phyloP scores from a whole-genome alignment of 2,329 filamentous ascomycete species.

The Aspergillus puulaauensis region DNA sequence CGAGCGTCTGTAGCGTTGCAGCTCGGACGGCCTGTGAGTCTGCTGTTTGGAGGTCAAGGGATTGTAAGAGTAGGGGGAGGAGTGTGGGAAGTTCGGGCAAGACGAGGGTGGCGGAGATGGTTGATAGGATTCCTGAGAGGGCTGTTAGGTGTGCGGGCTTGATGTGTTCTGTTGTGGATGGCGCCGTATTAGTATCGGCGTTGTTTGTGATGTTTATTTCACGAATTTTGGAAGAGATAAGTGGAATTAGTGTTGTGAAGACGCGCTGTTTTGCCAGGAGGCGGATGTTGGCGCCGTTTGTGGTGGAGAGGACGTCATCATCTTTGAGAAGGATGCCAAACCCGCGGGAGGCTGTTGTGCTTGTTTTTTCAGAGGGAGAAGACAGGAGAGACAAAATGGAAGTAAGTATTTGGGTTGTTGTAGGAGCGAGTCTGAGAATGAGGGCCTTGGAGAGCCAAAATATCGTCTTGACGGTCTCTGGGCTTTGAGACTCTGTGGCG shows the following conservation, averaged over 20 bases:
- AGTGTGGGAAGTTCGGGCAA: conserved; percentile 59
- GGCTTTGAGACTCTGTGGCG: conserved; percentile 24
- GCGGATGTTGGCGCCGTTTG: conserved; percentile 62
- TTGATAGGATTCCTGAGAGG: conserved; percentile 60
- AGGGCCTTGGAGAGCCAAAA: conserved; percentile 64
- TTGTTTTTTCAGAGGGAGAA: conserved; percentile 47
- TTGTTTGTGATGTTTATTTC: conserved; percentile 37
- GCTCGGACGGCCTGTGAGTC: conserved; percentile 56
- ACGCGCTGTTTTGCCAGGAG: conserved; percentile 64
- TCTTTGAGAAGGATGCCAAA: conserved; percentile 61
- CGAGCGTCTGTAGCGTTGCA: conserved; percentile 60
- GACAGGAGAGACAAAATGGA: conserved; percentile 48
- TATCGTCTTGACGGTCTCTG: conserved; percentile 52
- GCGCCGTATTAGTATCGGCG: conserved; percentile 24
- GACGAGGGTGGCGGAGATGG: conserved; percentile 60
- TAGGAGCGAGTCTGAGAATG: conserved; percentile 52
- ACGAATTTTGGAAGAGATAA: conserved; percentile 55
- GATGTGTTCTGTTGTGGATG: conserved; percentile 25
- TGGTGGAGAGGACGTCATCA: conserved; percentile 60
- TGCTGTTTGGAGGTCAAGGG: conserved; percentile 54
- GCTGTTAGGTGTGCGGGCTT: conserved; percentile 65
- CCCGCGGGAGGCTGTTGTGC: conserved; percentile 53
- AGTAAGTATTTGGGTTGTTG: conserved; percentile 51
- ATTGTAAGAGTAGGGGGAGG: conserved; percentile 62
- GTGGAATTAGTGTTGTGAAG: conserved; percentile 59